Conservation (phyloP, 345 rosid species). For the Theobroma cacao region DNA sequence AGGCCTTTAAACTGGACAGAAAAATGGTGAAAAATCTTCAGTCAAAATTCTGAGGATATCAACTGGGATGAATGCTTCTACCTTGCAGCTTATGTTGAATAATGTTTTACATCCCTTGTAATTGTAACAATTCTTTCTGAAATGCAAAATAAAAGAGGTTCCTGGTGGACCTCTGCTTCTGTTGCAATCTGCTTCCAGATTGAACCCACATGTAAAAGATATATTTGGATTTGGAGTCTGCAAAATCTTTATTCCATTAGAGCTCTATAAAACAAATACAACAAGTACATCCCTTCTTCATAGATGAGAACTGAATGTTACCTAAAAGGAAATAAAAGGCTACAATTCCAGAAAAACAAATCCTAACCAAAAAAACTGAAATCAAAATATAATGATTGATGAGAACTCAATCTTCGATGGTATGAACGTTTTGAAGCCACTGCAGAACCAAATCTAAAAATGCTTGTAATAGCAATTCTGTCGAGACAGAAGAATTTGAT, state of each 20-base stretch:
- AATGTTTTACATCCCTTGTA: not conserved
- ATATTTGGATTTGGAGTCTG: not conserved
- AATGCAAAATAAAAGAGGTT: not conserved
- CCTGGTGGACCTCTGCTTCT: not conserved
- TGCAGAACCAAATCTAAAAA: slow-evolving; percentile 18
- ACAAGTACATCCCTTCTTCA: not conserved
- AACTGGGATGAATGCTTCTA: not conserved
- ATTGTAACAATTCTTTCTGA: not conserved
- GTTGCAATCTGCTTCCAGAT: not conserved
- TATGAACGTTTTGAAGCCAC: not conserved
- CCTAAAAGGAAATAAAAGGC: not conserved
- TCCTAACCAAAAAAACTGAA: not conserved
- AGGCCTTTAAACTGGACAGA: too few relatives aligned
- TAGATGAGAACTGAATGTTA: not conserved
- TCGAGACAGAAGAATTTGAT: slow-evolving; percentile 41
- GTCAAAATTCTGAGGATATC: too few relatives aligned
- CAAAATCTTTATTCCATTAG: not conserved
- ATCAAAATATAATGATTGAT: not conserved
- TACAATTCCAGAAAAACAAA: not conserved
- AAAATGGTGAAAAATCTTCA: too few relatives aligned
- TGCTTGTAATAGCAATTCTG: slow-evolving; percentile 53
- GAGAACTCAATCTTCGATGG: not conserved
- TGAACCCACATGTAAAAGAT: not conserved
- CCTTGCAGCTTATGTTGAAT: not conserved
- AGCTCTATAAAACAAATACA: not conserved